Base-by-base conservation (phyloP, 2,329 filamentous ascomycete species). In the Teratosphaeria viscida region DNA sequence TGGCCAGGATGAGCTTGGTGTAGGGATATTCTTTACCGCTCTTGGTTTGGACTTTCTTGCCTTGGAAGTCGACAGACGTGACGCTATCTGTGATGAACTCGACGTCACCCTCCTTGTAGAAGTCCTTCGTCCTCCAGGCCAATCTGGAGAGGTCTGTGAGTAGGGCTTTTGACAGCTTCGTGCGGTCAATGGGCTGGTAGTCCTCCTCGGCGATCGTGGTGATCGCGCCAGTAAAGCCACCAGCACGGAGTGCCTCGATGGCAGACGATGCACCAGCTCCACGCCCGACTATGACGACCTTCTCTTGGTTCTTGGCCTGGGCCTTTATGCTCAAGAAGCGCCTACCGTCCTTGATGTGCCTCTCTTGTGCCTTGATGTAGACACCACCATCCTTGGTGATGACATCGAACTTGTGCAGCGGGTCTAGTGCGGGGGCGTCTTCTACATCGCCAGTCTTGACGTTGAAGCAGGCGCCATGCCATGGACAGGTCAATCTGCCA, bases 401-500 rank as follows among this genome's bases (percentile, higher is more conserved):
- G 35, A 96, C 79, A 57, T 90, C 85, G 77, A 95, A 99, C 56
- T 87, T 86, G 54, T 88, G 83, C 29, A 99, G 78, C n/a, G 89
- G 82, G 69, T 97, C 90, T 29, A 95, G 83, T 1, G 90, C 94
- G 0, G 94, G 94, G 0, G 92, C 92, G 71, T 97, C 90, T 76
- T 99, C 94, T 61, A 97, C 89, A 68, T 99, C 94, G 57, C 94
- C 94, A 5, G 88, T 95, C 59, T 82, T 82, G 63, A 90, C 85
- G 63, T 90, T 94, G 78, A 96, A 99, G 79, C 94, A 99, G 60
- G 94, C 94, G 78, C 92, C 92, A 73, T 97, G 92, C 94, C 94
- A 97, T 3, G 92, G 91, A 73, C 94, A 99, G 6, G 90, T 96
- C 63, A 99, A 75, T 56, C 90, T 82, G 5, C 94, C 94, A 66